Conservation (phyloP, 768 basidiomycete species). For the Boletellus ananas region DNA sequence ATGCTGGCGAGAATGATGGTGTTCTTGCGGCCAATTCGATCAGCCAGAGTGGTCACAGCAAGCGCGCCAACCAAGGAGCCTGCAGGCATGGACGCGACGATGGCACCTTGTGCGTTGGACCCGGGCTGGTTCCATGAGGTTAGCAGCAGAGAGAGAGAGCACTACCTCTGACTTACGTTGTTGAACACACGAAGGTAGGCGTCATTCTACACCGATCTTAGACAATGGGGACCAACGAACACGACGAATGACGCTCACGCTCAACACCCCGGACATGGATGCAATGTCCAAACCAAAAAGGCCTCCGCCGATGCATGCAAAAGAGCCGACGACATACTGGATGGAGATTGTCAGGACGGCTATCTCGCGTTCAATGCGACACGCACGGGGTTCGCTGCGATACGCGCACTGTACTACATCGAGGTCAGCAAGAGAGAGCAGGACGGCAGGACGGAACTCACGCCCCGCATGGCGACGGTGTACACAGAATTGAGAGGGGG, state of each 20-base stretch:
- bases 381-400: conserved; percentile 56
- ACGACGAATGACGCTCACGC: conserved; percentile 30
- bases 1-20: conserved; percentile 63
- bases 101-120: conserved; percentile 61
- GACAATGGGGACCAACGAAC: background rate
- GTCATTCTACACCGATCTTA: conserved; percentile 19
- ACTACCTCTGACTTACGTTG: conserved; percentile 11
- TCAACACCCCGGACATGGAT: conserved; percentile 76
- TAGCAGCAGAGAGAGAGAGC: background rate
- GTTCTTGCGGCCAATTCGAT: conserved; percentile 60
- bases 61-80: conserved; percentile 65
- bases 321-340: conserved; percentile 76
- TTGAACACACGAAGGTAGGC: conserved; percentile 27
- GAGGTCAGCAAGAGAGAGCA: conserved; percentile 1
- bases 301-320: conserved; percentile 78
- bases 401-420: conserved; percentile 49
- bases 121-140: conserved; percentile 35
- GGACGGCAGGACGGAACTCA: conserved; percentile 7
- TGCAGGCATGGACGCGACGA: conserved; percentile 77
- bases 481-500: background rate
- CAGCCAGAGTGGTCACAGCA: conserved; percentile 58
- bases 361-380: background rate
- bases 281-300: conserved; percentile 81
- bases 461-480: conserved; percentile 22
- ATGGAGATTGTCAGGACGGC: conserved; percentile 5